Conservation (phyloP, 192 early-diverging fungal genomes). For the Gamsiella multidivaricata region DNA sequence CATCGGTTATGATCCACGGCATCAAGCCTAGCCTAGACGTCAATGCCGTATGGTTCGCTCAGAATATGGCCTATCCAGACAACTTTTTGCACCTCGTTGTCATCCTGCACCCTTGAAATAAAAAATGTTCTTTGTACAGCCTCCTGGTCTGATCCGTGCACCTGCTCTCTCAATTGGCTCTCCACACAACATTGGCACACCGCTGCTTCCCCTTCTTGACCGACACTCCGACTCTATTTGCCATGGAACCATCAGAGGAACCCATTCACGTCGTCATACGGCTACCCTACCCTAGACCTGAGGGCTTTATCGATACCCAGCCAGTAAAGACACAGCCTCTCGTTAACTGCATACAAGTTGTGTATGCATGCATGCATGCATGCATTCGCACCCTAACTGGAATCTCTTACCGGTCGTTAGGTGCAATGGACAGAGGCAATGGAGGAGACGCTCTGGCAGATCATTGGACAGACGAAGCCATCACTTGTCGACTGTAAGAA, state of each 20-base stretch:
- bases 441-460: constrained; percentile 68
- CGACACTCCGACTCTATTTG: background rate
- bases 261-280: constrained; percentile 65
- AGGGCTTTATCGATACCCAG: constrained; percentile 64
- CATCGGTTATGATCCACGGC: constrained; percentile 74
- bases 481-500: constrained; percentile 63
- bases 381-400: background rate
- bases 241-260: constrained; percentile 50
- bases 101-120: background rate
- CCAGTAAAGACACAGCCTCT: constrained; percentile 50
- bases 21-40: constrained; percentile 69
- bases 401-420: constrained; percentile 24
- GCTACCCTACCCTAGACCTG: constrained; percentile 60
- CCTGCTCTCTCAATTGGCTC: too few relatives aligned
- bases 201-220: background rate
- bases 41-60: constrained; percentile 75
- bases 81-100: constrained; percentile 84
- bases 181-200: too few relatives aligned
- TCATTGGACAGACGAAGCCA: constrained; percentile 63
- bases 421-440: constrained; percentile 70
- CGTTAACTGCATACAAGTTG: background rate
- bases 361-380: too few relatives aligned
- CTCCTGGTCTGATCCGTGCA: background rate
- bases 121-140: background rate
- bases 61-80: constrained; percentile 79